Evolutionary conservation across 176 grass and related monocot genomes (phyloP).

Genomic region (Juncus inflexus): DNA sequence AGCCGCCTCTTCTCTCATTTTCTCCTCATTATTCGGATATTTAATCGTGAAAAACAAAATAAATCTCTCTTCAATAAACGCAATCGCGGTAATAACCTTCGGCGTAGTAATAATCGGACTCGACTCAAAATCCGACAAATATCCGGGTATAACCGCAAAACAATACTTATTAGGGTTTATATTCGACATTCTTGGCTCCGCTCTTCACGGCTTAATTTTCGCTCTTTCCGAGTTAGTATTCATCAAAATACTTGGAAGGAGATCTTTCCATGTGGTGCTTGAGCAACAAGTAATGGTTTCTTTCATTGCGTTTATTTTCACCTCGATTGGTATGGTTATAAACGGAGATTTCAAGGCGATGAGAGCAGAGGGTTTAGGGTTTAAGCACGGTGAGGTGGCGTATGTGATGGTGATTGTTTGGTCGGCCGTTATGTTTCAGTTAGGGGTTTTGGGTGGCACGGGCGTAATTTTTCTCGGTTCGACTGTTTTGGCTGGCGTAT

Average conservation of each 20-base stretch:
- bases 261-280: conserved; percentile 78
- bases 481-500: conserved; percentile 77
- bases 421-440: conserved; percentile 70
- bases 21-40: conserved; percentile 66
- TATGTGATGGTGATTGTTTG: conserved; percentile 63
- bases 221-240: conserved; percentile 87
- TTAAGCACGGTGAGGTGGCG: conserved; percentile 34
- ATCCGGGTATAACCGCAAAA: conserved; percentile 39
- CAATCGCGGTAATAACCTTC: conserved; percentile 58
- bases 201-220: conserved; percentile 88
- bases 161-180: conserved; percentile 66
- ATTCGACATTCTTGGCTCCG: conserved; percentile 69
- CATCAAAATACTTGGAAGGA: conserved; percentile 37
- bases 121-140: conserved; percentile 66
- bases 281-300: conserved; percentile 92
- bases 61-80: conserved; percentile 51
- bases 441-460: conserved; percentile 69
- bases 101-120: conserved; percentile 66
- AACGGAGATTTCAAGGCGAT: conserved; percentile 53
- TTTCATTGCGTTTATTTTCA: conserved; percentile 68
- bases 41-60: conserved; percentile 62
- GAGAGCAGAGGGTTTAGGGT: conserved; percentile 44
- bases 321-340: conserved; percentile 42
- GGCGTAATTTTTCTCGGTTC: conserved; percentile 78
- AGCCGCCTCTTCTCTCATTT: conserved; percentile 68